phyloP scores from a whole-genome alignment of 805 yeast genomes.

The Yarrowia hollandica region DNA sequence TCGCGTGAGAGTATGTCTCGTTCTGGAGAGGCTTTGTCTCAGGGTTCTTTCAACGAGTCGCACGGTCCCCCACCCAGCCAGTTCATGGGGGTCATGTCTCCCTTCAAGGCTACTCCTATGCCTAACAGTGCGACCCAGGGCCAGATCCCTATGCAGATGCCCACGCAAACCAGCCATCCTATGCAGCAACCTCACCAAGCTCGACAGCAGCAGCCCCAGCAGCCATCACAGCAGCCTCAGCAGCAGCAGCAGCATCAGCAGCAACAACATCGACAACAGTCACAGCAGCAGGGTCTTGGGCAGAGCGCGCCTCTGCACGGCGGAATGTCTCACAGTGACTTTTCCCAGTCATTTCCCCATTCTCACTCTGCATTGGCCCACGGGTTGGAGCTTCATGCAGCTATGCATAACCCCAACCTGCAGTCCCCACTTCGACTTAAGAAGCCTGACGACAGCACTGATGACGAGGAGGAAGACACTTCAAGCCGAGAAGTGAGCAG shows the following conservation, averaged over 20 bases:
- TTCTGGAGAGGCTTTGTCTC: not conserved
- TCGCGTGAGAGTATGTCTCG: constrained; percentile 11
- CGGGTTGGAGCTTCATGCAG: constrained; percentile 8
- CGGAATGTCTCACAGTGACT: not conserved
- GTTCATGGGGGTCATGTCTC: constrained; percentile 28
- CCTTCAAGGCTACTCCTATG: constrained; percentile 6
- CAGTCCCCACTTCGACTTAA: constrained; percentile 21
- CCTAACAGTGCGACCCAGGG: not conserved
- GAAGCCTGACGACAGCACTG: constrained; percentile 27
- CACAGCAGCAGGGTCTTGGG: not conserved
- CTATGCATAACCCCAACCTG: constrained; percentile 22
- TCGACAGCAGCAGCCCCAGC: not conserved
- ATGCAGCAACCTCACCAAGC: not conserved
- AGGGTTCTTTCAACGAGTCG: not conserved
- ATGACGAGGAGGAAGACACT: constrained; percentile 21
- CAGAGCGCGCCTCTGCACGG: not conserved
- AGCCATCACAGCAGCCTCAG: not conserved
- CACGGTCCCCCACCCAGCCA: constrained; percentile 16
- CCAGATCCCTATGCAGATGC: constrained; percentile 13
- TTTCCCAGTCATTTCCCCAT: constrained; percentile 12
- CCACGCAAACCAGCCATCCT: not conserved
- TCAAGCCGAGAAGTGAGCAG: not conserved
- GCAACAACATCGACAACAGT: not conserved
- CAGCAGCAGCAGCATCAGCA: not conserved
- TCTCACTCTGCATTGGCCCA: constrained; percentile 12